Conservation (phyloP, 2,329 filamentous ascomycete genomes). For the Penicillium sp. region DNA sequence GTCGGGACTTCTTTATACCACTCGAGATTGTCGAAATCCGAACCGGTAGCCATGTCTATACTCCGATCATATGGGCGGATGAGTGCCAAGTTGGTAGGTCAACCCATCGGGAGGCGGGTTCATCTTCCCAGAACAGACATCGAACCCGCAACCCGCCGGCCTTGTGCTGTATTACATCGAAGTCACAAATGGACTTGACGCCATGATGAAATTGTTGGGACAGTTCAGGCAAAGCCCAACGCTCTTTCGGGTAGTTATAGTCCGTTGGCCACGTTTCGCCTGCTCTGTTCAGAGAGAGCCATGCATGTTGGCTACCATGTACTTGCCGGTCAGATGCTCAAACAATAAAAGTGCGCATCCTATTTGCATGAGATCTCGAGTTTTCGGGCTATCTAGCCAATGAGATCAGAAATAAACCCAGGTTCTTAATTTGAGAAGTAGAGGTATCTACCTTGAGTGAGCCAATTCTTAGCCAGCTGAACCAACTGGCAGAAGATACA, state of each 20-base stretch:
- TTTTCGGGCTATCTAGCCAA: too few species aligned
- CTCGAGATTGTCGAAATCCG: too few species aligned
- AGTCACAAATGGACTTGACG: not conserved
- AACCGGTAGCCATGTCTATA: not conserved
- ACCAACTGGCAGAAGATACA: too few species aligned
- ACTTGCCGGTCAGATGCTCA: not conserved
- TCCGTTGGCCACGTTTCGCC: not conserved
- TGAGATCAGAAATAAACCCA: too few species aligned
- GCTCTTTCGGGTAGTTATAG: too few species aligned
- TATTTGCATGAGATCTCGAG: not conserved
- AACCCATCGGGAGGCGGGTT: conserved; percentile 6
- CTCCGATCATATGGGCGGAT: conserved; percentile 4
- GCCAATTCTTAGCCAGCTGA: too few species aligned
- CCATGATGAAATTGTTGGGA: not conserved
- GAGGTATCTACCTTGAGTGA: too few species aligned
- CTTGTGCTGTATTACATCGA: not conserved
- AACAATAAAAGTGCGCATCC: not conserved
- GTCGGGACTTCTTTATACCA: not conserved
- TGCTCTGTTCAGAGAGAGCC: not conserved
- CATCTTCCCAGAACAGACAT: conserved; percentile 1
- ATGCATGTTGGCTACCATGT: not conserved
- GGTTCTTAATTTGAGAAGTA: too few species aligned
- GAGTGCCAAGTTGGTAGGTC: not conserved
- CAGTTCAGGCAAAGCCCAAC: not conserved
- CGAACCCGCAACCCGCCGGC: conserved; percentile 1